Conservation (phyloP, 2,329 filamentous ascomycete genomes). For the Colletotrichum filicis region DNA sequence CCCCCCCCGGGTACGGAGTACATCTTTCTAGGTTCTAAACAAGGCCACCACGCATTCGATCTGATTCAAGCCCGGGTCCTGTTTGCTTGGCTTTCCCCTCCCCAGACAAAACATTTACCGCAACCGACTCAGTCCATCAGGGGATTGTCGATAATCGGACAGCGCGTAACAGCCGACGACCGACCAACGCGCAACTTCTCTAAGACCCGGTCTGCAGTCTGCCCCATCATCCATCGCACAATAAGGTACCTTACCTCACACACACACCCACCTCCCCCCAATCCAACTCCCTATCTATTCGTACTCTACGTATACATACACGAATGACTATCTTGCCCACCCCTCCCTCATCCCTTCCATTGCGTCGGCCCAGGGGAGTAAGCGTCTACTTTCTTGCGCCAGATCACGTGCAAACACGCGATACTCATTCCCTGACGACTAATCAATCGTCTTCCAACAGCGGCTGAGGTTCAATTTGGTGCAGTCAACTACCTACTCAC, state of each 20-base stretch:
- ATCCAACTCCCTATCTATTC: neutral
- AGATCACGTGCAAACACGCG: constrained; percentile 32
- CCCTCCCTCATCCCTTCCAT: neutral
- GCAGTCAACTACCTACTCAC: neutral
- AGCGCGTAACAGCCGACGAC: neutral
- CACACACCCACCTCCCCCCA: neutral
- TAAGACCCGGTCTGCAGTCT: neutral
- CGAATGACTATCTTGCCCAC: neutral
- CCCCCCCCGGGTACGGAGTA: neutral
- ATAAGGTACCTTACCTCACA: neutral
- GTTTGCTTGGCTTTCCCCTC: neutral
- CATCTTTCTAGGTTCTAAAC: neutral
- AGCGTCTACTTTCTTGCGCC: constrained; percentile 8
- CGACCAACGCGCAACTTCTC: neutral
- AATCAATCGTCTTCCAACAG: neutral
- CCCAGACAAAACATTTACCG: neutral
- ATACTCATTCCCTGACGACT: constrained; percentile 11
- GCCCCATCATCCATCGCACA: neutral
- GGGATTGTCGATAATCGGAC: neutral
- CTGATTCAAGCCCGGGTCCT: neutral
- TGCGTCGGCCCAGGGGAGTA: neutral
- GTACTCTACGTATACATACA: neutral
- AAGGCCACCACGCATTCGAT: neutral
- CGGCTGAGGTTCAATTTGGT: neutral
- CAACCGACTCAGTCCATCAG: neutral